phyloP scores from a whole-genome alignment of 345 rosid species.

The Clarkia xantiana region DNA sequence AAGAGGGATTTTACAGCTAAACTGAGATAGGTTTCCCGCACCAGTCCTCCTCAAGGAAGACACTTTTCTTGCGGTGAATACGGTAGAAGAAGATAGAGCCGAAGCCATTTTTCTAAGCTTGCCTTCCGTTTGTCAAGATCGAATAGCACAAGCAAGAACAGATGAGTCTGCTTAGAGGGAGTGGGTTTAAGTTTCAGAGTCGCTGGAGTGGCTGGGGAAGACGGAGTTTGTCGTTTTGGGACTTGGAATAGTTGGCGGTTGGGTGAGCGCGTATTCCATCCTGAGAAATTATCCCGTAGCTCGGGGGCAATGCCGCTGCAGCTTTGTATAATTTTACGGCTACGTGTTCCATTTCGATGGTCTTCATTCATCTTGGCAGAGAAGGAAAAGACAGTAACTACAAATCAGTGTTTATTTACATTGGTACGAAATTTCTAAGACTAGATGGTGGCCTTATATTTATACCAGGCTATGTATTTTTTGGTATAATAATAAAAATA shows the following conservation, averaged over 20 bases:
- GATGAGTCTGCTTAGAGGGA: no score
- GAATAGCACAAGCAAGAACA: neutral
- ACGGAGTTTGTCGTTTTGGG: neutral
- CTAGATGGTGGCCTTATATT: no score
- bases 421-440: no score
- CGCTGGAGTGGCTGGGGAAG: neutral
- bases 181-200: neutral
- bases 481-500: no score
- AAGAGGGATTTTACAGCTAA: constrained; percentile 14
- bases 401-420: no score
- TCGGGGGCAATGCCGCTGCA: no score
- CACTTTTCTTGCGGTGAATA: constrained; percentile 11
- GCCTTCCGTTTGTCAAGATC: neutral
- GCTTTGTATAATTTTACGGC: no score
- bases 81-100: constrained; percentile 10
- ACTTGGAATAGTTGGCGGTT: constrained; percentile 1
- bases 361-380: no score
- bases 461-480: no score
- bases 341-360: no score
- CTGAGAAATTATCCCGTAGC: no score
- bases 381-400: no score
- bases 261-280: neutral
- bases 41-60: constrained; percentile 8
- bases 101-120: constrained; percentile 10
- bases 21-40: constrained; percentile 12